These are phyloP conservation scores for Diplodia intermedia DNA, from an alignment of 2,329 filamentous ascomycete species.

Conservation along the genomic window DNA sequence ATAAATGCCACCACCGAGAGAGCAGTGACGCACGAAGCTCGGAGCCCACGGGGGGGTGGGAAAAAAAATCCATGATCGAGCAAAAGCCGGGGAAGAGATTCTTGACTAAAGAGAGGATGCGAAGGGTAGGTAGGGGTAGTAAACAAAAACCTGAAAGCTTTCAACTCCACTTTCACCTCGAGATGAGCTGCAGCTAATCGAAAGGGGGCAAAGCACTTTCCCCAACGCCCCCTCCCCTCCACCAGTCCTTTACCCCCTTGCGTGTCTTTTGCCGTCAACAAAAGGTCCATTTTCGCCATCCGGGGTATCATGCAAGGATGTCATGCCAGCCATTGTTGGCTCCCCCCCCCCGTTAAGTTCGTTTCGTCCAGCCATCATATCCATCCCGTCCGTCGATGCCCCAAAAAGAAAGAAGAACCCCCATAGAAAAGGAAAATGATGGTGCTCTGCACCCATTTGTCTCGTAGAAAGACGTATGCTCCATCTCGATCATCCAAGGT, in stretches of 20 bases:
- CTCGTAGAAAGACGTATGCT: background rate
- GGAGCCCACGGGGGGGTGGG: no score
- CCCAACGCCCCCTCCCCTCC: no score
- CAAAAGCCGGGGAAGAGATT: background rate
- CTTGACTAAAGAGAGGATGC: background rate
- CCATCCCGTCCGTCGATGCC: background rate
- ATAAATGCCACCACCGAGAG: background rate
- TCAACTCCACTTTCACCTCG: background rate
- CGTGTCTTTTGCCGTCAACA: background rate
- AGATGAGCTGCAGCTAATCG: background rate
- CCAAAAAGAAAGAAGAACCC: background rate
- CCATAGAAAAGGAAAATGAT: background rate
- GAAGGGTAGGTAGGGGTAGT: background rate
- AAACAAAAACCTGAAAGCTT: background rate
- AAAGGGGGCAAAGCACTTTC: background rate
- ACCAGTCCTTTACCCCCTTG: background rate
- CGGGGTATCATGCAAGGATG: conserved; percentile 25
- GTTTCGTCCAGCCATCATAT: no score
- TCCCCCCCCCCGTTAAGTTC: conserved; percentile 2
- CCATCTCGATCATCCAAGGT: background rate
- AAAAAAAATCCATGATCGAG: background rate
- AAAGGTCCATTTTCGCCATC: background rate
- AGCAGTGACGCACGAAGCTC: background rate
- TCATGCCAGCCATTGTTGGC: conserved; percentile 7
- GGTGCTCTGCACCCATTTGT: background rate